Evolutionary conservation across 148 eudicot species (phyloP), one percentile per base, ranked within the genome.

Genomic region (Cornus suecica): DNA sequence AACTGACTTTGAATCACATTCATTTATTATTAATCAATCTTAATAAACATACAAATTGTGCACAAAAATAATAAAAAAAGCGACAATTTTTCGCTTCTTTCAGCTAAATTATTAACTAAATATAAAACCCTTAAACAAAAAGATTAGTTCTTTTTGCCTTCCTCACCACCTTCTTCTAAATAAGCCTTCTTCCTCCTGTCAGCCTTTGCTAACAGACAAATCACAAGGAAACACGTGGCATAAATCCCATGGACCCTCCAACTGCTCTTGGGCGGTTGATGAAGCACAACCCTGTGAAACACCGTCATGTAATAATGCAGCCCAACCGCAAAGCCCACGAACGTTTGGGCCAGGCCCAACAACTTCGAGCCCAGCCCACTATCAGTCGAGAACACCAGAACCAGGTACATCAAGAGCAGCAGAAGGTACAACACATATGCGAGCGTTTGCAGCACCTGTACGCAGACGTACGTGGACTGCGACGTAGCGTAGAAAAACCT

Each of bases 171-270:
- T 6, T 94, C 90, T 66, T 80, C 90, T 22, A 88, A 69, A 68
- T 92, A 94, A 11, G 96, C 91, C 74, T 94, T 94, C 90, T 94
- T 94, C 32, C 92, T 84, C 34, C 96, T 65, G n/a, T 94, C 99
- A 37, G 90, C 92, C 7, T 76, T 80, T 41, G 84, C 92, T 18
- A 87, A 81, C 56, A 94, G 65, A 83, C 99, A 88, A 81, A 92
- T 90, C 61, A 89, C 85, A 26, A 92, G 85, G 65, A 92, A 94
- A 88, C 95, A 90, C 88, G 94, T 76, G 85, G 99, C 96, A 32
- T 92, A 94, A 0, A 94, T 77, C 63, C 88, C 99, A 62, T 94
- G 99, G 7, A 92, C 86, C 75, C 79, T 90, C 97, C 99, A 94
- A 18, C 78, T 94, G 8, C 89, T 90, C 80, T 79, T 92, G 15